A percentile compares a stretch with the other conserved stretches of the same genome.
Conservation (phyloP, 2,329 filamentous ascomycete genomes). For the Colletotrichum chlorophyti region DNA sequence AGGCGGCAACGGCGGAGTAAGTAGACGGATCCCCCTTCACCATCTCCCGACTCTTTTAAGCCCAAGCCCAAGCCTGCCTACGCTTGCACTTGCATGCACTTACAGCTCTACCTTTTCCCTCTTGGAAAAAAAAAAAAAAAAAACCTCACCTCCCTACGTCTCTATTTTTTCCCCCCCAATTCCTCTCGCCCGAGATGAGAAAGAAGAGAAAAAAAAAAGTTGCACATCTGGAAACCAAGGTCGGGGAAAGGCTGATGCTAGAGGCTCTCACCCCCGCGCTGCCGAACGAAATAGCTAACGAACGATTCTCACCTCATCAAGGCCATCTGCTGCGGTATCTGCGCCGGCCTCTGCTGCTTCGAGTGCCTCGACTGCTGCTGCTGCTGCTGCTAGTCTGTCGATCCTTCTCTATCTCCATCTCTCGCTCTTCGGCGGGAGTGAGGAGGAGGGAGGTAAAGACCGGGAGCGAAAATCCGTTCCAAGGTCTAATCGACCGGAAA, state of each 20-base stretch:
- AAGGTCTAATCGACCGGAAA: no score
- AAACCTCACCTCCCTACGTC: neutral
- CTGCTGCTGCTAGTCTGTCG: constrained; percentile 30
- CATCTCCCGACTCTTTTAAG: neutral
- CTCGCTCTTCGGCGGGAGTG: no score
- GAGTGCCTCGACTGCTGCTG: constrained; percentile 42
- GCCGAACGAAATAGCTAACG: constrained; percentile 7
- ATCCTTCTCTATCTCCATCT: neutral
- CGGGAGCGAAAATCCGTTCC: no score
- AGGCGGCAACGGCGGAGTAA: constrained; percentile 43
- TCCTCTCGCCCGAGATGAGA: no score
- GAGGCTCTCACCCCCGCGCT: neutral
- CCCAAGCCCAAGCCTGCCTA: neutral
- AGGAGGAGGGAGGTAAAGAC: no score
- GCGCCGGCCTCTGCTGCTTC: constrained; percentile 47
- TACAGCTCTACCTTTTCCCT: neutral
- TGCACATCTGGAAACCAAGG: neutral
- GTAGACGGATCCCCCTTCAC: constrained; percentile 3
- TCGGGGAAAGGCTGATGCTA: constrained; percentile 15
- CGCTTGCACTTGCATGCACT: no score
- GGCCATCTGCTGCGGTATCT: constrained; percentile 49
- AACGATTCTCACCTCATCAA: constrained; percentile 22
- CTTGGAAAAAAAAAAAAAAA: constrained; percentile 3
- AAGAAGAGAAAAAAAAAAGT: neutral
- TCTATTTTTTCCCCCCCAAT: no score